Conservation (phyloP, 306 rosid species). For the Vigna reflexopilosa region DNA sequence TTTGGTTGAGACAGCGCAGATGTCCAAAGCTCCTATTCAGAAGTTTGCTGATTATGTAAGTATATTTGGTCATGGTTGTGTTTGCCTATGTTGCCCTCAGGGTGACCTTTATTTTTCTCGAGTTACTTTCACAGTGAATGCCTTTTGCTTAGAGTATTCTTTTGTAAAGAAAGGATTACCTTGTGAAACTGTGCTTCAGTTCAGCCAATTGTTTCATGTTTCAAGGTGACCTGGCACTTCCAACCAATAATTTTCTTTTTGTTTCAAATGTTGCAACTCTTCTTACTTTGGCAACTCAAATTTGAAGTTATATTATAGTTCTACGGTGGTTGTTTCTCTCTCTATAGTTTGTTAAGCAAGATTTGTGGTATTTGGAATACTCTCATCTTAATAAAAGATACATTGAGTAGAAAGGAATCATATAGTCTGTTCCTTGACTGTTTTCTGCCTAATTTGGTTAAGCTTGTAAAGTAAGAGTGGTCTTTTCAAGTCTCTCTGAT, state of each 20-base stretch:
- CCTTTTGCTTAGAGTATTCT: conserved; percentile 4
- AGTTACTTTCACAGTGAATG: conserved; percentile 1
- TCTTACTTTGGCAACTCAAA: too few relatives aligned
- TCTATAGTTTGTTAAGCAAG: neutral
- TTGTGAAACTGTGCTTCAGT: conserved; percentile 10
- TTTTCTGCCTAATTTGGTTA: conserved; percentile 31
- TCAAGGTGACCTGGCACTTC: conserved; percentile 4
- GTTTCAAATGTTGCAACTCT: conserved; percentile 11
- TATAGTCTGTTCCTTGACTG: conserved; percentile 1
- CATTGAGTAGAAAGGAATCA: conserved; percentile 30
- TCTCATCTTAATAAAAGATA: conserved; percentile 2
- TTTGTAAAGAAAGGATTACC: conserved; percentile 27
- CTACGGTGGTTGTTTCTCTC: neutral
- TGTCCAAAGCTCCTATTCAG: conserved; percentile 99
- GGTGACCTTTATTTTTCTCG: conserved; percentile 9
- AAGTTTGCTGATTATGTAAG: conserved; percentile 99
- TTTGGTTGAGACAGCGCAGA: conserved; percentile 98
- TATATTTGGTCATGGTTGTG: conserved; percentile 41
- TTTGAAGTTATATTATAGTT: too few relatives aligned
- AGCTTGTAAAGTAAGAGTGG: conserved; percentile 3
- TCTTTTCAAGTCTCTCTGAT: conserved; percentile 35
- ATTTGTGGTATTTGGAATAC: conserved; percentile 10
- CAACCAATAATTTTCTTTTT: neutral
- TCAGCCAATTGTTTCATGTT: conserved; percentile 33
- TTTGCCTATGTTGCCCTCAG: conserved; percentile 22